These are phyloP conservation scores for Saraca asoca DNA, from an alignment of 331 rosid species.

Conservation along the genomic window DNA sequence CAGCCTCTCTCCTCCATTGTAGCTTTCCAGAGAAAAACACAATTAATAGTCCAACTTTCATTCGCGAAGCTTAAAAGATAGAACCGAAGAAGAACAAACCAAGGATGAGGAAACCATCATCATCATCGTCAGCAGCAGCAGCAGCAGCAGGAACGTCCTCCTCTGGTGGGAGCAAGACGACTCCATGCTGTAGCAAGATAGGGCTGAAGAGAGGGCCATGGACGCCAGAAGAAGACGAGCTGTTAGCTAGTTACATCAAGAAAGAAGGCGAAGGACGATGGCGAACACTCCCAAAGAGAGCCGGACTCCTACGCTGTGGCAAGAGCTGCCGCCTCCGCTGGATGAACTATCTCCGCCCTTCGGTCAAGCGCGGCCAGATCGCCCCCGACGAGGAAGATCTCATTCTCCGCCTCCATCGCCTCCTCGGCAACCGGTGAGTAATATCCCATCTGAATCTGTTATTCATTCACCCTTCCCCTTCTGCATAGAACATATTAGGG, in stretches of 20 bases:
- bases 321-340: constrained; percentile 95
- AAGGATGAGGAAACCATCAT: constrained; percentile 34
- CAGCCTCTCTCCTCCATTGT: background rate
- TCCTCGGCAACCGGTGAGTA: constrained; percentile 75
- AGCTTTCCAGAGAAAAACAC: background rate
- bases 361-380: constrained; percentile 85
- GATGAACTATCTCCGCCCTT: constrained; percentile 95
- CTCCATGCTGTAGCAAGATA: constrained; percentile 65
- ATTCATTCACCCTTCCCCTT: background rate
- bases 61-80: no score
- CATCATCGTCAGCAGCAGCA: background rate
- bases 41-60: no score
- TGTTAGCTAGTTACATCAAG: constrained; percentile 50
- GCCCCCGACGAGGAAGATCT: constrained; percentile 91
- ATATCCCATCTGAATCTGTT: background rate
- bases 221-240: constrained; percentile 77
- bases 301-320: constrained; percentile 83
- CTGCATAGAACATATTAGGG: background rate
- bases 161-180: background rate
- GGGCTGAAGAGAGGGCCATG: constrained; percentile 88
- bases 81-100: background rate
- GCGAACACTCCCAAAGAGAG: constrained; percentile 75
- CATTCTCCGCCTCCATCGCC: constrained; percentile 90
- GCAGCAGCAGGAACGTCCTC: no score
- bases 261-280: constrained; percentile 86